Percentiles rank a stretch among this genome's conserved stretches.
Conservation (phyloP, 2,329 filamentous ascomycete species). For the Microsporum canis region DNA sequence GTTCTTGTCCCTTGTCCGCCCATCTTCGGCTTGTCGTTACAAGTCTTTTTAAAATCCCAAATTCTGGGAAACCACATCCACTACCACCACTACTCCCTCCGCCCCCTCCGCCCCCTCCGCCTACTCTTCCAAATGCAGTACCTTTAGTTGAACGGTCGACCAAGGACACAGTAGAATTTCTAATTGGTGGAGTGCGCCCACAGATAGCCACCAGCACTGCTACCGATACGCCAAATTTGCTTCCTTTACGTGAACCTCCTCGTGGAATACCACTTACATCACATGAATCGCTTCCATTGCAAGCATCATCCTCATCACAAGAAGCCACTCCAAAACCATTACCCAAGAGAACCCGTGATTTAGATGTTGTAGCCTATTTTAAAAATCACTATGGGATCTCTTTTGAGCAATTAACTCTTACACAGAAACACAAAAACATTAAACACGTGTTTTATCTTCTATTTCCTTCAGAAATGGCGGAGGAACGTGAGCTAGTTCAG, state of each 20-base stretch:
- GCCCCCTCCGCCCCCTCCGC: neutral
- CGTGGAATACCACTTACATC: neutral
- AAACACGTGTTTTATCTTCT: slow-evolving; percentile 26
- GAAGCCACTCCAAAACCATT: neutral
- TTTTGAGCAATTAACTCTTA: slow-evolving; percentile 20
- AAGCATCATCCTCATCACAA: neutral
- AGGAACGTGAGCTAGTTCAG: slow-evolving; percentile 21
- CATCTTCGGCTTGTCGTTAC: slow-evolving; percentile 15
- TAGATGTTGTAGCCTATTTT: slow-evolving; percentile 12
- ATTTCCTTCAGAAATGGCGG: slow-evolving; percentile 20
- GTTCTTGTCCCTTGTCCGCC: neutral
- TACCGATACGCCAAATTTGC: neutral
- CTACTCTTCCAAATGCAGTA: neutral
- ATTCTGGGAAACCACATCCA: neutral
- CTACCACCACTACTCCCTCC: neutral
- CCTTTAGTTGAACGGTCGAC: neutral
- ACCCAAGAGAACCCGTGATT: neutral
- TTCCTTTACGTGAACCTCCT: neutral
- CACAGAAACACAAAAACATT: slow-evolving; percentile 11
- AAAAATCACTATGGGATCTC: slow-evolving; percentile 18
- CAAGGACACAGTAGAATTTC: neutral
- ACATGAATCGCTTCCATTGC: neutral
- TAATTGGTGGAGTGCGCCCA: too few species aligned
- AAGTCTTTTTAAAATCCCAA: slow-evolving; percentile 8
- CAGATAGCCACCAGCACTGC: neutral